Evolutionary conservation across 78 protist species (phyloP), one percentile per base, ranked within the genome.

Genomic region (Dictyostelium capitatum): DNA sequence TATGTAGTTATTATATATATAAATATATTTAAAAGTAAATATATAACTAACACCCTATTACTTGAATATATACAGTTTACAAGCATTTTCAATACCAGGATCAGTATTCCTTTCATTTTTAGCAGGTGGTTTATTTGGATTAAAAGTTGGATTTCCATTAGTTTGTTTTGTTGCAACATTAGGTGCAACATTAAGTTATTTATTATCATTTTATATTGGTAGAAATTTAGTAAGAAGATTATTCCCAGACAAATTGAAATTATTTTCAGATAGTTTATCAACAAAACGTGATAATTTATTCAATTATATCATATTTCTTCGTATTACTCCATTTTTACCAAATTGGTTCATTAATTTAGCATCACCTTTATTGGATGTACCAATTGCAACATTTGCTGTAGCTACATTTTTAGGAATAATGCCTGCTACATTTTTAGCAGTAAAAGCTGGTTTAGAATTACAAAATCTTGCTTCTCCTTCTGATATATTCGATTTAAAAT

Each of bases 331-430:
- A 28, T 69, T 95, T 48, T 53, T 95, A 37, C 97, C 97, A 25
- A 95, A 95, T 48, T 95, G 97, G 97, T 89, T 95, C 79, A 83
- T 95, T 25, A 95, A 95, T 65, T 59, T 95, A 37, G 91, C 95
- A 19, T 91, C 96, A 14, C 97, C 97, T 19, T 48, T 95, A 3
- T 73, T 95, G 28, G 87, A 65, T 48, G 83, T 95, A 1, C 90
- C 95, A 7, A 54, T 91, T 5, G 4, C 43, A 11, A 69, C 80
- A 25, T 95, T 95, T 69, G 81, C 90, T 1, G 41, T 84, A 12
- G 97, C 92, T 1, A 95, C 97, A 2, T 89, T 84, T 67, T 9
- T 95, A 3, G 97, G 97, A 12, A 85, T 95, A 30, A 73, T 84
- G 80, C 97, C 97, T 23, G 92, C 85, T 2, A 91, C 95, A 5